Base-by-base conservation (phyloP, 2,329 filamentous ascomycete species). In the Drechslerella coelobrocha region DNA sequence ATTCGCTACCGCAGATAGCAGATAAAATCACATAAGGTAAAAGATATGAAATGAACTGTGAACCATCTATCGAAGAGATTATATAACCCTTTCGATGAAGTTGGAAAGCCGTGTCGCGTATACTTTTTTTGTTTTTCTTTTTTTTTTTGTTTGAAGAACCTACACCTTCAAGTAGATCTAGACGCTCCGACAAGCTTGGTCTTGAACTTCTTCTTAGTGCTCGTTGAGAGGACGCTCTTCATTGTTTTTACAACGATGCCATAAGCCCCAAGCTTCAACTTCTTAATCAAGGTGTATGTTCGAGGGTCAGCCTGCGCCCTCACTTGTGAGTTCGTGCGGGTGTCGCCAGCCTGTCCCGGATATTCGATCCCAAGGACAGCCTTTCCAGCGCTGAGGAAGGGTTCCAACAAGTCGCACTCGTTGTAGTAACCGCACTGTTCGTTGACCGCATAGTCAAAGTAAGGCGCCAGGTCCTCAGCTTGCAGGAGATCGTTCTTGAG, bases 331-430 rank as follows among this genome's bases (percentile, higher is more conserved):
- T 54, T 41, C 23, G 59, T 50, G 12, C 66, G 66, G 21, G 77
- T 76, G 5, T 78, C 78, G 3, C 81, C 82, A 7, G 80, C 82
- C 47, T 83, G 79, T 5, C 52, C 52, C 1, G 86, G 86, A 75
- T 90, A 90, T 79, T 90, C 88, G 72, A 90, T 88, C 76, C 89
- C 85, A 76, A 90, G 89, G 26, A 90, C 88, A 1, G 88, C 87
- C 78, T 90, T 90, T 26, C 81, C 81, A 4, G 82, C 83, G 5
- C 81, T 74, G 61, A 87, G 82, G 76, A 89, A 89, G 2, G 82
- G 78, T 1, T 79, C 77, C 76, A 86, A 89, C 1, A 78, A 81
- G 39, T 79, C 78, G 76, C 88, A 89, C 77, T 90, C 87, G 2
- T 78, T 68, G 73, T 85, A 85, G 76, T 86, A 74, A 14, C 83